Evolutionary conservation across 352 stramenopile genomes (phyloP).

Genomic region (Phytopythium cucurbitacearum): DNA sequence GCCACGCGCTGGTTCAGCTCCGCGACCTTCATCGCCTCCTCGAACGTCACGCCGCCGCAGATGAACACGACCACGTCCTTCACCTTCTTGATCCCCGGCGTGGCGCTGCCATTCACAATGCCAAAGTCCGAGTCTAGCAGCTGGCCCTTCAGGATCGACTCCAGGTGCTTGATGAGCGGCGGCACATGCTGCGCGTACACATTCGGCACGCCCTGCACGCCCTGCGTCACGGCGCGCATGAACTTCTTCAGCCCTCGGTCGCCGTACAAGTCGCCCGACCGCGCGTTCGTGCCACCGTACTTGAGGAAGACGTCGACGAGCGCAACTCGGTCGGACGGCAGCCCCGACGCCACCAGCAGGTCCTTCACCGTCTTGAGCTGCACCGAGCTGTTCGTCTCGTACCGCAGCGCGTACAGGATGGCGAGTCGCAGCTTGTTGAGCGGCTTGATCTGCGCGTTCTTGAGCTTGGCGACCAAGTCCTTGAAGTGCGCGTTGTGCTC

Average conservation of each 20-base stretch:
- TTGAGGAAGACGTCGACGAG: slow-evolving; percentile 68
- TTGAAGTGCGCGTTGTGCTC: slow-evolving; percentile 83
- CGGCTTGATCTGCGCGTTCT: slow-evolving; percentile 87
- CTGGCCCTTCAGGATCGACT: slow-evolving; percentile 74
- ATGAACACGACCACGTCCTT: slow-evolving; percentile 98
- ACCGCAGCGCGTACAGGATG: slow-evolving; percentile 97
- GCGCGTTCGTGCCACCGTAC: slow-evolving; percentile 62
- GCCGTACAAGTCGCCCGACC: slow-evolving; percentile 75
- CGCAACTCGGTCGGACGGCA: slow-evolving; percentile 40
- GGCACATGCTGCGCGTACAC: slow-evolving; percentile 99
- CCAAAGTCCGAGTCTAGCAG: slow-evolving; percentile 83
- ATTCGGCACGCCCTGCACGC: slow-evolving; percentile 95
- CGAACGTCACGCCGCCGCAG: slow-evolving; percentile 97
- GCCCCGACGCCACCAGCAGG: slow-evolving; percentile 37
- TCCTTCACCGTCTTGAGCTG: slow-evolving; percentile 82
- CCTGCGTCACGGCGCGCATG: slow-evolving; percentile 90
- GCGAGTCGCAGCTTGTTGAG: slow-evolving; percentile 97
- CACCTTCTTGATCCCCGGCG: slow-evolving; percentile 94
- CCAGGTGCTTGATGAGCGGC: slow-evolving; percentile 93
- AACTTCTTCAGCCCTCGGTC: slow-evolving; percentile 85
- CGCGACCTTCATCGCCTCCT: slow-evolving; percentile 97
- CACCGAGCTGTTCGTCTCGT: slow-evolving; percentile 91
- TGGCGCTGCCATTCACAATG: slow-evolving; percentile 97
- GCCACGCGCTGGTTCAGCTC: slow-evolving; percentile 93
- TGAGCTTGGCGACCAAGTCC: slow-evolving; percentile 77